Evolutionary conservation across 257 asterid genomes (phyloP).

Genomic region (Solanum clarkiae): DNA sequence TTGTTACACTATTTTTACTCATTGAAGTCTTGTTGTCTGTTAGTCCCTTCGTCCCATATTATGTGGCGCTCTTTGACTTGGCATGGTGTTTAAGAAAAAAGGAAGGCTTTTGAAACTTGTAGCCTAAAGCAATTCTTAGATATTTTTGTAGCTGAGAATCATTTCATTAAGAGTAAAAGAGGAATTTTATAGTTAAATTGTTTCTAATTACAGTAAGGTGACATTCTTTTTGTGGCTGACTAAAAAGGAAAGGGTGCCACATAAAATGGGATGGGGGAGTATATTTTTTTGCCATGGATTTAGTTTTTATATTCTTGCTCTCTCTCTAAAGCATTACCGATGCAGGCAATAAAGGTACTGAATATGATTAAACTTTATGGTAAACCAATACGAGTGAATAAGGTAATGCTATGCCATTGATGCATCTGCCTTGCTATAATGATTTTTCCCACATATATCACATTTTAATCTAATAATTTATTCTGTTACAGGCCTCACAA

Average conservation of each 20-base stretch:
- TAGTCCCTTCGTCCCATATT: too few species aligned
- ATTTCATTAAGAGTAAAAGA: too few species aligned
- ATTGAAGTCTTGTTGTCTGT: not conserved
- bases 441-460: not conserved
- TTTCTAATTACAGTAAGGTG: too few species aligned
- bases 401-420: slow-evolving; percentile 28
- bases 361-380: slow-evolving; percentile 88
- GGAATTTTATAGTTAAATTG: too few species aligned
- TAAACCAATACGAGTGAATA: slow-evolving; percentile 83
- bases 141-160: too few species aligned
- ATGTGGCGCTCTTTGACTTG: too few species aligned
- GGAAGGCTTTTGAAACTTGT: too few species aligned
- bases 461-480: not conserved
- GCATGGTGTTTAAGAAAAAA: too few species aligned
- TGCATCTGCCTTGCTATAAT: not conserved
- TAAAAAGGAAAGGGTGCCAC: too few species aligned
- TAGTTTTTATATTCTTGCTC: not conserved
- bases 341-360: slow-evolving; percentile 85
- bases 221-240: too few species aligned
- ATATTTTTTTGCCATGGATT: not conserved
- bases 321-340: not conserved
- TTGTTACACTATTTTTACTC: not conserved
- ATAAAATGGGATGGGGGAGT: too few species aligned
- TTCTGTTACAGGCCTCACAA: slow-evolving; percentile 69
- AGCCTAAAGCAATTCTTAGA: too few species aligned